Evolutionary conservation across 2,329 filamentous ascomycete species (phyloP).

Genomic region (Cryphonectria radicalis): DNA sequence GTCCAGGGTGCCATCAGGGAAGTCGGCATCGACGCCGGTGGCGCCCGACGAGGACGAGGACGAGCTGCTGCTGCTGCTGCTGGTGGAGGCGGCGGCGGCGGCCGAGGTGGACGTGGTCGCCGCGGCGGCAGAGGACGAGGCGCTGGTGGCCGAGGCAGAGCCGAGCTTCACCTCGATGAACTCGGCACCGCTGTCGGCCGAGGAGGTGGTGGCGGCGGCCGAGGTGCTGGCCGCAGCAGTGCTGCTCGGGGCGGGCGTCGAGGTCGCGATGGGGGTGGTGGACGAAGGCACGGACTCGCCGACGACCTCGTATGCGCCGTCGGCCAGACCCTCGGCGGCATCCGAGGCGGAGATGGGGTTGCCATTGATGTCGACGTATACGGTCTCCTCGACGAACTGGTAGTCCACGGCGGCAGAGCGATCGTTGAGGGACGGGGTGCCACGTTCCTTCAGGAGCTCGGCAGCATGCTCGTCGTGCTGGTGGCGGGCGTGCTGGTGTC

Average conservation of each 20-base stretch:
- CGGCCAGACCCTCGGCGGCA: conserved; percentile 72
- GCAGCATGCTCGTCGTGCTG: conserved; percentile 49
- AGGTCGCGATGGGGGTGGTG: conserved; percentile 43
- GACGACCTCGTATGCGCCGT: conserved; percentile 71
- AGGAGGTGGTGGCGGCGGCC: conserved; percentile 41
- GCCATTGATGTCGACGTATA: conserved; percentile 72
- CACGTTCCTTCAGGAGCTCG: conserved; percentile 50
- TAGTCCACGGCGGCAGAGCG: conserved; percentile 52
- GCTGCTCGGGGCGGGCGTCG: conserved; percentile 39
- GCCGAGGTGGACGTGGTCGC: conserved; percentile 34
- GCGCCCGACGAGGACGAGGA: conserved; percentile 40
- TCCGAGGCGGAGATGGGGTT: conserved; percentile 63
- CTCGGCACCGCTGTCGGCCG: conserved; percentile 43
- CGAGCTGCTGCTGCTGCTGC: too few relatives aligned
- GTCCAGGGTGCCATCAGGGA: conserved; percentile 73
- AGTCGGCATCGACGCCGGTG: conserved; percentile 66
- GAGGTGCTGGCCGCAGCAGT: conserved; percentile 42
- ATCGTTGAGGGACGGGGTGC: conserved; percentile 40
- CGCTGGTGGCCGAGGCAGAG: conserved; percentile 34
- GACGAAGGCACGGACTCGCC: conserved; percentile 62
- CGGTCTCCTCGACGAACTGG: conserved; percentile 65
- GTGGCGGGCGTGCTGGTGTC: conserved; percentile 62
- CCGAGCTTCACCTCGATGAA: conserved; percentile 56
- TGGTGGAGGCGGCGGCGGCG: conserved; percentile 35
- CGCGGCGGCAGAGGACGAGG: conserved; percentile 36